Base-by-base conservation (phyloP, 768 basidiomycete genomes). In the Chalciporus sphaerocephalus region DNA sequence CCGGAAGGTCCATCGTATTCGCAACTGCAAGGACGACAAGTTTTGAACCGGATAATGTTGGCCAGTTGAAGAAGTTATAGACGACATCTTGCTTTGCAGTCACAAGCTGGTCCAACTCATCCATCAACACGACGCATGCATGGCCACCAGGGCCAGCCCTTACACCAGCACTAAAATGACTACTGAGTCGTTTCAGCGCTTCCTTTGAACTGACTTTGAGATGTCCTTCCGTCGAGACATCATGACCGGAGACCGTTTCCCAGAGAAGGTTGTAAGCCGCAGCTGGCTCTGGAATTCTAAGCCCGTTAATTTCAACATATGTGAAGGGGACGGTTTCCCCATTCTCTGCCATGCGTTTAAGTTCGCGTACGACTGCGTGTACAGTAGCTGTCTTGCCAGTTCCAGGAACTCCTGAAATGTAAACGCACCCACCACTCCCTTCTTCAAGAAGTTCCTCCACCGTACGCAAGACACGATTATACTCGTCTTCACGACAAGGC, bases 61-160 rank as follows among this genome's bases (percentile, higher is more conserved):
- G 96, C 95, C 96, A 99, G 62, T 99, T 98, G 76, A 98, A 98
- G 69, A 99, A 98, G 60, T 97, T 97, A 69, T 99, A 99, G 17
- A 99, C 88, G 9, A 99, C 95, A 47, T 99, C 95, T 64, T 99
- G 95, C 62, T 96, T 96, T 15, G 87, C 74, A 1, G 95, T 98
- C 55, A 98, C 82, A 22, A 99, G 76, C 64, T 98, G 96, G 67
- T 99, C 96, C 5, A 99, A 76, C 67, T 99, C 96, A 63, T 99
- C 95, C 91, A 99, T 98, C 13, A 99, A 73, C 5, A 98, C 93
- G 5, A 98, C 87, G 46, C 89, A 96, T 8, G 94, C 92, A 64
- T 92, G 90, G 15, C 82, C 80, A 27, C 83, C 81, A 2, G 93
- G 93, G 3, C 92, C 86, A 41, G 76, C 76, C 39, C 68, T 63